These are phyloP conservation scores for Paramecium caudatum DNA, from an alignment of 73 alveolate genomes.

Conservation along the genomic window DNA sequence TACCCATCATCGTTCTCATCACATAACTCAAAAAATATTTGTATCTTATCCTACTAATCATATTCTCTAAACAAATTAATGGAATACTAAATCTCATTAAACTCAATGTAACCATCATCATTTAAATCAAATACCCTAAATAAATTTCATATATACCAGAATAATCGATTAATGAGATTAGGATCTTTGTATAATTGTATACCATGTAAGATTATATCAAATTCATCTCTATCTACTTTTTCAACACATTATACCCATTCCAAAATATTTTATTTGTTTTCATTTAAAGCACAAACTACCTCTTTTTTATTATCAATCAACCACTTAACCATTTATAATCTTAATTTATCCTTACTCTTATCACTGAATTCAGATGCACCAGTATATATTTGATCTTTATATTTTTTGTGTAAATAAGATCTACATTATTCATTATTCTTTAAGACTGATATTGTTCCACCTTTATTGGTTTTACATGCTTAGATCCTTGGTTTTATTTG, in stretches of 20 bases:
- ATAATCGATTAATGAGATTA: conserved; percentile 21
- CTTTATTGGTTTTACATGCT: conserved; percentile 51
- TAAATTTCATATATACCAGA: background rate
- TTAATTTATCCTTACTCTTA: conserved; percentile 55
- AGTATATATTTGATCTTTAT: conserved; percentile 59
- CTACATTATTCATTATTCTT: conserved; percentile 60
- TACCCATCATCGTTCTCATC: conserved; percentile 66
- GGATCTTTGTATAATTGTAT: conserved; percentile 45
- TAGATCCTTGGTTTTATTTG: conserved; percentile 14
- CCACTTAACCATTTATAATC: conserved; percentile 60
- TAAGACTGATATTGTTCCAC: conserved; percentile 52
- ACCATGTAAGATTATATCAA: conserved; percentile 44
- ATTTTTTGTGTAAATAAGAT: conserved; percentile 59
- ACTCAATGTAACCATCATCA: conserved; percentile 51
- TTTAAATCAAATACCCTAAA: conserved; percentile 63
- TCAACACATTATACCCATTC: conserved; percentile 68
- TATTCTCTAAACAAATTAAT: conserved; percentile 57
- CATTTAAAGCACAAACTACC: conserved; percentile 57
- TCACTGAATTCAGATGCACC: conserved; percentile 45
- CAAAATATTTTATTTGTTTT: conserved; percentile 48
- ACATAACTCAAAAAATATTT: conserved; percentile 57
- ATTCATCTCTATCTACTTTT: conserved; percentile 62
- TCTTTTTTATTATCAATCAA: conserved; percentile 45
- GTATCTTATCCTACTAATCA: conserved; percentile 26
- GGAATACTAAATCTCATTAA: conserved; percentile 58